Conservation (phyloP, 116 monocot genomes). For the Papilionanthe hybrid region DNA sequence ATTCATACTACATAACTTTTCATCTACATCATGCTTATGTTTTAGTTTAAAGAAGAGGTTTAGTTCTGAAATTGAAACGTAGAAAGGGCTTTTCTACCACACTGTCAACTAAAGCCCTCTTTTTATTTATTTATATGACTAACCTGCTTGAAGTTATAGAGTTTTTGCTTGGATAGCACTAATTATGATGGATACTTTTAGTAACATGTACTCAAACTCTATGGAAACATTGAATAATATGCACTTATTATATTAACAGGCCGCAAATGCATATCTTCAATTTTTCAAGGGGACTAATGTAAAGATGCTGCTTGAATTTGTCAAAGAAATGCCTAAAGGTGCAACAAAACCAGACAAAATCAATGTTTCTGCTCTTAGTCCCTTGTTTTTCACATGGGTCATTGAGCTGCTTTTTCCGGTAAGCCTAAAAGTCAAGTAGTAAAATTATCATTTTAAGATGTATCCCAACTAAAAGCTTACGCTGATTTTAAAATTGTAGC, state of each 20-base stretch:
- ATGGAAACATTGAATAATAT: not conserved
- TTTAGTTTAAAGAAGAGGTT: not conserved
- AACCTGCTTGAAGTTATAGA: not conserved
- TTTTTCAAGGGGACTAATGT: conserved; percentile 10
- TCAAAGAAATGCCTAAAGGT: conserved; percentile 37
- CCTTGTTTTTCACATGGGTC: conserved; percentile 19
- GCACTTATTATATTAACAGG: conserved; percentile 7
- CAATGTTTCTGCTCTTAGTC: conserved; percentile 19
- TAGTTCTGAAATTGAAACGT: not conserved
- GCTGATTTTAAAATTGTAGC: not conserved
- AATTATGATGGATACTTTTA: not conserved
- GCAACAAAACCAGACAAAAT: not conserved
- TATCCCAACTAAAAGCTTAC: not conserved
- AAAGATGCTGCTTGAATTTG: conserved; percentile 30
- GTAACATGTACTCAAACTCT: not conserved
- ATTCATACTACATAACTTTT: not conserved
- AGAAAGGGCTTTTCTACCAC: not conserved
- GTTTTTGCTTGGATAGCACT: not conserved
- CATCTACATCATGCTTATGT: not conserved
- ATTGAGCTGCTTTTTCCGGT: conserved; percentile 35
- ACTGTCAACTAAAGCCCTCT: too few relatives aligned
- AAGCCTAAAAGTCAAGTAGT: not conserved
- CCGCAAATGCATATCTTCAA: conserved; percentile 30
- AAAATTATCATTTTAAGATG: not conserved
- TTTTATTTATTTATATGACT: too few relatives aligned